phyloP scores from a whole-genome alignment of 2,329 filamentous ascomycete species.

The Sporothrix sp. region DNA sequence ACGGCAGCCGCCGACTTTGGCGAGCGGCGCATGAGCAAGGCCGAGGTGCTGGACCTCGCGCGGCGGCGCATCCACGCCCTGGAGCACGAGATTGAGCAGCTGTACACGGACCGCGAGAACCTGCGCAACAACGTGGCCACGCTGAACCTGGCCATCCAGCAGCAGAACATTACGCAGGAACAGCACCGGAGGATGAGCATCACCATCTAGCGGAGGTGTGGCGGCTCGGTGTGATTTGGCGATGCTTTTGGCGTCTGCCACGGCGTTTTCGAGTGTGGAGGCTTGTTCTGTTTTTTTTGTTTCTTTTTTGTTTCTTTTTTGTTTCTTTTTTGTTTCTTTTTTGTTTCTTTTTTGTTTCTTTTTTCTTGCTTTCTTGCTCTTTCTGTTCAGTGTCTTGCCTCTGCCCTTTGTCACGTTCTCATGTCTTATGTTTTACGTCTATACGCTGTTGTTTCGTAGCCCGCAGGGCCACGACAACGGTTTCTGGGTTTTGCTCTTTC shows the following conservation, averaged over 20 bases:
- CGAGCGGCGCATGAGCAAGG: constrained; percentile 32
- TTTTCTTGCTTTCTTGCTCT: too few species aligned
- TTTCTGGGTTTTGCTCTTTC: too few species aligned
- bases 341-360: background rate
- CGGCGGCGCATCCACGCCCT: constrained; percentile 32
- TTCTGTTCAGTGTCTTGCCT: too few species aligned
- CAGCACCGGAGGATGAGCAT: background rate
- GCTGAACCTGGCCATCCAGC: constrained; percentile 13
- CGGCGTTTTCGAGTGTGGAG: background rate
- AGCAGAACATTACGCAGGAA: background rate
- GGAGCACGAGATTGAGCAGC: constrained; percentile 28
- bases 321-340: background rate
- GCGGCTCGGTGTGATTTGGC: background rate
- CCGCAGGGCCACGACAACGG: too few species aligned
- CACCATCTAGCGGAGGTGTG: background rate
- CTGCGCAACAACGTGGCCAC: constrained; percentile 13
- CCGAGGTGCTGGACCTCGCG: constrained; percentile 37
- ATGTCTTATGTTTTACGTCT: too few species aligned
- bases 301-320: background rate
- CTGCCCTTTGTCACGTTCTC: too few species aligned
- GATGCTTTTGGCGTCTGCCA: background rate
- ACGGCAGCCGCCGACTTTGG: constrained; percentile 18
- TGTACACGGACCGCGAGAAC: constrained; percentile 17
- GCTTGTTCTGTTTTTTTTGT: background rate
- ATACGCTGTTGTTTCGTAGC: too few species aligned